These are phyloP conservation scores for Erythrophleum ivorense DNA, from an alignment of 331 rosid species.

Conservation along the genomic window DNA sequence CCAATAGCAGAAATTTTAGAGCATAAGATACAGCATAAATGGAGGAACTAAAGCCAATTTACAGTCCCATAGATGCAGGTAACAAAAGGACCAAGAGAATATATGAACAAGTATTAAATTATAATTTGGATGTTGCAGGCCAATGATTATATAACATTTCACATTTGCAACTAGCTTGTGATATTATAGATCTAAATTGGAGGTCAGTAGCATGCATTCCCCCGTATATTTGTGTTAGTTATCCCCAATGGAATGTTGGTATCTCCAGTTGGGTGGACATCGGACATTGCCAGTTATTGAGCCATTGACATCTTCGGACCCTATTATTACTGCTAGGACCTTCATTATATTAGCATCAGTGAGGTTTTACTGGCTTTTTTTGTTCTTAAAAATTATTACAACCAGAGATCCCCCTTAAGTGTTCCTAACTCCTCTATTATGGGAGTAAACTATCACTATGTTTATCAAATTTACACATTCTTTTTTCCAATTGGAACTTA, in stretches of 20 bases:
- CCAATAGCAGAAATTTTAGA: conserved; percentile 26
- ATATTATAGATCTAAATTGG: not conserved
- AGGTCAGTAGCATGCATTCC: not conserved
- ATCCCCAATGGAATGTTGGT: not conserved
- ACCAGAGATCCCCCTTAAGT: too few species aligned
- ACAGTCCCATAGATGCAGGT: not conserved
- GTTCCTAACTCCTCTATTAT: not conserved
- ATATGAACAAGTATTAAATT: not conserved
- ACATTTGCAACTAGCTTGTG: not conserved
- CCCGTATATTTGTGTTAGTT: not conserved
- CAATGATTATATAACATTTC: not conserved
- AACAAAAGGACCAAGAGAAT: not conserved
- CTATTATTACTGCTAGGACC: not conserved
- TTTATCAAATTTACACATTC: not conserved
- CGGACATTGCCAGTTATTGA: not conserved
- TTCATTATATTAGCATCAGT: not conserved
- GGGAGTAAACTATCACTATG: conserved; percentile 2
- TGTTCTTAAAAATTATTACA: too few species aligned
- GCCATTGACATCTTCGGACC: not conserved
- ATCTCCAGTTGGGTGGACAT: not conserved
- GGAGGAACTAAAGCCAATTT: conserved; percentile 10
- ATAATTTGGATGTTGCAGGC: not conserved
- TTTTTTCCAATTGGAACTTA: not conserved
- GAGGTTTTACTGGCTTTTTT: too few species aligned
- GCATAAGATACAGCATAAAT: not conserved